A percentile compares a stretch with the other conserved stretches of the same genome.
These are phyloP conservation scores for Paraphaeosphaeria minitans DNA, from an alignment of 2,329 filamentous ascomycete species.

Conservation along the genomic window DNA sequence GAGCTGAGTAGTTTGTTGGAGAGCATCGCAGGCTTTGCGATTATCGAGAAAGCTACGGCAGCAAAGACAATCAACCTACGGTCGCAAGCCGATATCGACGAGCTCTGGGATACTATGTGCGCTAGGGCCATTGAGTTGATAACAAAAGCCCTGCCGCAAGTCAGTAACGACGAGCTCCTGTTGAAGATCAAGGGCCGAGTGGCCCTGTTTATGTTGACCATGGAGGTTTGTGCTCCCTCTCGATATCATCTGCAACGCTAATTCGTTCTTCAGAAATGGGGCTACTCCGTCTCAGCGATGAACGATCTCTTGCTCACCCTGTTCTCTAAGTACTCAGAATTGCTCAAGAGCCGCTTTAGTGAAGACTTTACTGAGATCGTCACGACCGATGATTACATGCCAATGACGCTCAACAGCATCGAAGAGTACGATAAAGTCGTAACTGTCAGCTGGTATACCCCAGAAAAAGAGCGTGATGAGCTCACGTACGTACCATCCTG, in stretches of 20 bases:
- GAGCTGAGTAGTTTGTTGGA: constrained; percentile 90
- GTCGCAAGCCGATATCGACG: constrained; percentile 86
- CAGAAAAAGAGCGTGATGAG: constrained; percentile 76
- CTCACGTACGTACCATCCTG: constrained; percentile 63
- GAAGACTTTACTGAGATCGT: constrained; percentile 93
- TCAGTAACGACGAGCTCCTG: constrained; percentile 87
- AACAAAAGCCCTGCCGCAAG: constrained; percentile 73
- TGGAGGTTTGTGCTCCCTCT: constrained; percentile 71
- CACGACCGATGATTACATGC: constrained; percentile 98
- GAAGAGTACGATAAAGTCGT: constrained; percentile 97
- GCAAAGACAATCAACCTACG: constrained; percentile 82
- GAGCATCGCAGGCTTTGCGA: constrained; percentile 93
- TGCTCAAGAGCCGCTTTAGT: constrained; percentile 89
- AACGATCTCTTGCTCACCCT: constrained; percentile 85
- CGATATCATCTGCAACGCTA: constrained; percentile 10
- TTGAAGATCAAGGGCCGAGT: constrained; percentile 95
- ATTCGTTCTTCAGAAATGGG: constrained; percentile 69
- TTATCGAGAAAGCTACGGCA: constrained; percentile 94
- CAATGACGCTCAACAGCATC: constrained; percentile 89
- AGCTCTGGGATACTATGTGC: constrained; percentile 98
- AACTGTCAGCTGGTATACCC: constrained; percentile 93
- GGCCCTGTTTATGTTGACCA: constrained; percentile 94
- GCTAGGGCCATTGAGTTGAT: constrained; percentile 83
- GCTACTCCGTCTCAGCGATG: constrained; percentile 80
- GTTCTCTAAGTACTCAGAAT: constrained; percentile 91